Percentiles rank a stretch among this genome's conserved stretches.
Evolutionary conservation across 2,329 filamentous ascomycete species (phyloP).

Genomic region (Drechslerella coelobrocha): DNA sequence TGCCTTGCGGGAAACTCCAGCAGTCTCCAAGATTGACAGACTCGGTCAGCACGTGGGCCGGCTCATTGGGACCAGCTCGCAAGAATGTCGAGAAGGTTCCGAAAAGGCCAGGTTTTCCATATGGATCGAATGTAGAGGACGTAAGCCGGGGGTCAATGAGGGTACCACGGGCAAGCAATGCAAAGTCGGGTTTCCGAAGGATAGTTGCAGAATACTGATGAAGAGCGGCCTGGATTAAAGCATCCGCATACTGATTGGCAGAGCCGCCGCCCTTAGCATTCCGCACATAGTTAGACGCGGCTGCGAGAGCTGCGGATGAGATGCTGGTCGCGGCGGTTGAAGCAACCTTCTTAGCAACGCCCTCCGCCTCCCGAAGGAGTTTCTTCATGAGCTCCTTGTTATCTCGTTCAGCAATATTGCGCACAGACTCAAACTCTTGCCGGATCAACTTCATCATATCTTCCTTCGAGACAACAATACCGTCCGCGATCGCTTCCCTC

Average conservation of each 20-base stretch:
- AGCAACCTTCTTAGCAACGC: conserved; percentile 14
- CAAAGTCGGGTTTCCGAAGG: conserved; percentile 37
- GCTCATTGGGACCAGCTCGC: conserved; percentile 28
- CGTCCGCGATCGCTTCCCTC: conserved; percentile 37
- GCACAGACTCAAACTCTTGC: conserved; percentile 25
- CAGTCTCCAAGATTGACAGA: conserved; percentile 74
- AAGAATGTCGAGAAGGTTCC: conserved; percentile 26
- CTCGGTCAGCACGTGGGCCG: conserved; percentile 47
- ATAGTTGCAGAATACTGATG: conserved; percentile 32
- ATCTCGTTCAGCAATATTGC: conserved; percentile 23
- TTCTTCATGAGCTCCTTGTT: conserved; percentile 25
- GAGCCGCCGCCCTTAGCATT: conserved; percentile 27
- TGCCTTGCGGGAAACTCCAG: conserved; percentile 74
- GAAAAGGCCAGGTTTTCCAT: conserved; percentile 23
- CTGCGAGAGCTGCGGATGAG: conserved; percentile 41
- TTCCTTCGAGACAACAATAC: conserved; percentile 30
- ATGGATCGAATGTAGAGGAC: conserved; percentile 40
- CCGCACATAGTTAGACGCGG: conserved; percentile 37
- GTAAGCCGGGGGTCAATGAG: conserved; percentile 43
- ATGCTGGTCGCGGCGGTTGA: conserved; percentile 46
- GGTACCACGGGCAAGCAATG: conserved; percentile 26
- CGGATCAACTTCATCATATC: conserved; percentile 34
- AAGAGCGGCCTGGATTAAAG: conserved; percentile 41
- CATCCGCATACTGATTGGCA: conserved; percentile 31
- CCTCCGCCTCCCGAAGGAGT: conserved; percentile 18